phyloP scores from a whole-genome alignment of 2,329 filamentous ascomycete genomes.

The Cordyceps javanica region DNA sequence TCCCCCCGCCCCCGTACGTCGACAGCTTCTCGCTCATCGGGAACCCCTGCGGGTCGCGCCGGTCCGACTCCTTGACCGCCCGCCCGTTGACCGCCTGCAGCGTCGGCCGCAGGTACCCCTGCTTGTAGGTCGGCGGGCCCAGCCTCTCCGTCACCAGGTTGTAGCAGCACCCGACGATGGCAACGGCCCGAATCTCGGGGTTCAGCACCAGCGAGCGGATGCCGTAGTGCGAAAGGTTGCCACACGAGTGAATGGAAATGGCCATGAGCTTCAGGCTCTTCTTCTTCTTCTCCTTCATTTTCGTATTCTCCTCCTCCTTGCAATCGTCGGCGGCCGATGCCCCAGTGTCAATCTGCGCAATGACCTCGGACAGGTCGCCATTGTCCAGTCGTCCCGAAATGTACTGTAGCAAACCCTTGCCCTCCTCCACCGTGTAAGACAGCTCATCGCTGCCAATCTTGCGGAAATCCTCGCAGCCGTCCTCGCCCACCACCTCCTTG shows the following conservation, averaged over 20 bases:
- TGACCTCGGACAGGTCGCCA: conserved; percentile 63
- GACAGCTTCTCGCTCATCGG: conserved; percentile 75
- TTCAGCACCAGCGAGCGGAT: conserved; percentile 82
- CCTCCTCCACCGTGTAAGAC: conserved; percentile 51
- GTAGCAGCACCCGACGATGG: conserved; percentile 97
- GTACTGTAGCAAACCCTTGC: conserved; percentile 68
- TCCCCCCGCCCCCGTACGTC: conserved; percentile 51
- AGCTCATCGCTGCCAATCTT: conserved; percentile 21
- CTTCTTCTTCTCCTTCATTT: conserved; percentile 24
- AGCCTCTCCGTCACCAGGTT: conserved; percentile 90
- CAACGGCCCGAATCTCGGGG: conserved; percentile 77
- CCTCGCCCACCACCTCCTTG: conserved; percentile 27
- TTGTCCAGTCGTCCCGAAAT: conserved; percentile 68
- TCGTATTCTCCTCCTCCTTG: conserved; percentile 32
- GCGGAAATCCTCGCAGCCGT: conserved; percentile 22
- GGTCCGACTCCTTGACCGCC: conserved; percentile 59
- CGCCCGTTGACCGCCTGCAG: conserved; percentile 63
- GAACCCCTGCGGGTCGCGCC: conserved; percentile 85
- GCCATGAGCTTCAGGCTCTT: conserved; percentile 62
- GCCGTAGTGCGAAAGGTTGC: conserved; percentile 93
- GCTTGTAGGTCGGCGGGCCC: conserved; percentile 78
- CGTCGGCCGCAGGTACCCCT: conserved; percentile 63
- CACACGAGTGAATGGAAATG: conserved; percentile 93
- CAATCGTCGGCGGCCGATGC: conserved; percentile 15
- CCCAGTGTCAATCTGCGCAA: conserved; percentile 48